Evolutionary conservation across 78 protist genomes (phyloP).

Genomic region (Anaeramoeba ignava): DNA sequence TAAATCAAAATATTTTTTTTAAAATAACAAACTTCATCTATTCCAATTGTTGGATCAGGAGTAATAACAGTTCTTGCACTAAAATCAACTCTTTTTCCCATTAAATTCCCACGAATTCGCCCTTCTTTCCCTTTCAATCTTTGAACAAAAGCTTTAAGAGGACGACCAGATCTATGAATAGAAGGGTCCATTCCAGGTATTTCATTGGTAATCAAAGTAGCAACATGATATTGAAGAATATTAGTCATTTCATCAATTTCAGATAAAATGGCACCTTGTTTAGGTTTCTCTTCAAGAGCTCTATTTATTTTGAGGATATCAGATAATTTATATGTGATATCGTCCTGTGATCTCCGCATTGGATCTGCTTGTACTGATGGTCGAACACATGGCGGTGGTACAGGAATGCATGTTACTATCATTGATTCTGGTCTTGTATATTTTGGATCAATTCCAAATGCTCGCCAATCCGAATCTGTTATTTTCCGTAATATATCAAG

Average conservation of each 20-base stretch:
- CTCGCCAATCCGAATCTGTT: slow-evolving; percentile 20
- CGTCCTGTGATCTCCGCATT: slow-evolving; percentile 37
- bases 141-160: slow-evolving; percentile 87
- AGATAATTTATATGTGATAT: slow-evolving; percentile 66
- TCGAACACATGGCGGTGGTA: slow-evolving; percentile 96
- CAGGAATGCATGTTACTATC: slow-evolving; percentile 81
- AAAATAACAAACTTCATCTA: not conserved
- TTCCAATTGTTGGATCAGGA: slow-evolving; percentile 26
- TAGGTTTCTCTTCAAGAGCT: not conserved
- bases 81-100: slow-evolving; percentile 99
- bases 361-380: slow-evolving; percentile 75
- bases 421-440: slow-evolving; percentile 88
- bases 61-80: slow-evolving; percentile 99
- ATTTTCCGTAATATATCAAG: slow-evolving; percentile 6
- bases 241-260: not conserved
- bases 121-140: slow-evolving; percentile 98
- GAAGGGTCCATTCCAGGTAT: slow-evolving; percentile 47
- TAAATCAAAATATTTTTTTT: not conserved
- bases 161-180: slow-evolving; percentile 66
- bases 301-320: not conserved
- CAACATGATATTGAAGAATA: slow-evolving; percentile 65
- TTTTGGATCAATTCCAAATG: slow-evolving; percentile 73
- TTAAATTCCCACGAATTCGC: slow-evolving; percentile 91
- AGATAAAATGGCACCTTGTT: not conserved
- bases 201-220: slow-evolving; percentile 83